These are phyloP conservation scores for Rhodamnia argentea DNA, from an alignment of 345 rosid species.

Conservation along the genomic window DNA sequence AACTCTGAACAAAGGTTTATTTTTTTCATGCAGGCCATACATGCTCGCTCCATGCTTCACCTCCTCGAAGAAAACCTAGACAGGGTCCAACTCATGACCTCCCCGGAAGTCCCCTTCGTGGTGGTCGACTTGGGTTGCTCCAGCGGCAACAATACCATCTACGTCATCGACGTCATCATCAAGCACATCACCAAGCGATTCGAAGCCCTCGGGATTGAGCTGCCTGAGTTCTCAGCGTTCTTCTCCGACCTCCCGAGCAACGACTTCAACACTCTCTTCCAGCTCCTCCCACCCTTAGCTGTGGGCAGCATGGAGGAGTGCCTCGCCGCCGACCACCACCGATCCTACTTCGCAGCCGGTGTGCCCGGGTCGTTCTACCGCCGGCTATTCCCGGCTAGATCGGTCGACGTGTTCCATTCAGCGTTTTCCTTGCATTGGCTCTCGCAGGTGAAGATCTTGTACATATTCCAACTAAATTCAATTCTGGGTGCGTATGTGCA, in stretches of 20 bases:
- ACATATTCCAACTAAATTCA: not conserved
- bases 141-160: conserved; percentile 64
- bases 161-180: conserved; percentile 55
- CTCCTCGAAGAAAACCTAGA: conserved; percentile 83
- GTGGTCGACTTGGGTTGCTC: conserved; percentile 95
- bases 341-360: conserved; percentile 73
- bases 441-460: conserved; percentile 50
- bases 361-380: conserved; percentile 90
- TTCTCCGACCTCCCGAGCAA: conserved; percentile 93
- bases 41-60: conserved; percentile 89
- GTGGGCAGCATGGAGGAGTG: conserved; percentile 77
- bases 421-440: conserved; percentile 97
- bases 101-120: conserved; percentile 50
- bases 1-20: not conserved
- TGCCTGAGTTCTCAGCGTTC: conserved; percentile 76
- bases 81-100: conserved; percentile 30
- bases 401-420: conserved; percentile 77
- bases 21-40: conserved; percentile 49
- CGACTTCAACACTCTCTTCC: conserved; percentile 93
- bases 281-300: conserved; percentile 55
- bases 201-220: conserved; percentile 37
- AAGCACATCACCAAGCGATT: conserved; percentile 71
- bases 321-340: conserved; percentile 58
- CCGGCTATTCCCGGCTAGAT: conserved; percentile 72
- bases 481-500: not conserved